Evolutionary conservation across 495 filamentous ascomycete species (phyloP).

Genomic region (Collariella sp.): DNA sequence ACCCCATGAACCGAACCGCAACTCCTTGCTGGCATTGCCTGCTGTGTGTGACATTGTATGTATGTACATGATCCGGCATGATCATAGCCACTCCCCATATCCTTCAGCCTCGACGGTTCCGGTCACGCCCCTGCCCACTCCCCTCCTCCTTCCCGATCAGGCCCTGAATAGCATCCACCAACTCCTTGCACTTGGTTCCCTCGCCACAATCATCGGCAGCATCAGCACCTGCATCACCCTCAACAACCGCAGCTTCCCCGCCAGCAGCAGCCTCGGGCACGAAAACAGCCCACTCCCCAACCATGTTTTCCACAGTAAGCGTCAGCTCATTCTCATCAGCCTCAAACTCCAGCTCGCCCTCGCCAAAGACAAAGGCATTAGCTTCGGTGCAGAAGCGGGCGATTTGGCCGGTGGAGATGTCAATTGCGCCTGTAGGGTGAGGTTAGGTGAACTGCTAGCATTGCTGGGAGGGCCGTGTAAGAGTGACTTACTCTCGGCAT

Average conservation of each 20-base stretch:
- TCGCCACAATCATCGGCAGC: slow-evolving; percentile 4
- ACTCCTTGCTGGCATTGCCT: background rate
- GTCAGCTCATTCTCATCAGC: slow-evolving; percentile 38
- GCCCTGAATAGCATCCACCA: slow-evolving; percentile 6
- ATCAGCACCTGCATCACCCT: slow-evolving; percentile 6
- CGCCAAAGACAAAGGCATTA: slow-evolving; percentile 29
- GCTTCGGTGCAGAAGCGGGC: slow-evolving; percentile 29
- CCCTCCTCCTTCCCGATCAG: background rate
- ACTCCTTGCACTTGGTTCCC: slow-evolving; percentile 3
- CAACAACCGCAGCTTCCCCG: background rate
- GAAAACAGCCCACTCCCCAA: slow-evolving; percentile 34
- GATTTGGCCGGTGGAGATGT: slow-evolving; percentile 27
- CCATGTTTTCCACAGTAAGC: slow-evolving; percentile 25
- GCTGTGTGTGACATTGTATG: background rate
- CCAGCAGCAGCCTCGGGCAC: slow-evolving; percentile 21
- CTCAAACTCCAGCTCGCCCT: slow-evolving; percentile 37
- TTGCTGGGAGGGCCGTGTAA: background rate
- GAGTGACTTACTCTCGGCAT: slow-evolving; percentile 17
- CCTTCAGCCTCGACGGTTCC: too few species aligned
- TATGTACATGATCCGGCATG: background rate
- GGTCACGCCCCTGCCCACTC: too few species aligned
- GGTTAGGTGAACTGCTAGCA: background rate
- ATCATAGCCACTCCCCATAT: background rate
- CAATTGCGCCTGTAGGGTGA: slow-evolving; percentile 14
- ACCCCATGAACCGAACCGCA: background rate